A percentile compares a stretch with the other conserved stretches of the same genome.
Evolutionary conservation across 1,139 yeast species (phyloP).

Genomic region (Hanseniaspora uvarum): DNA sequence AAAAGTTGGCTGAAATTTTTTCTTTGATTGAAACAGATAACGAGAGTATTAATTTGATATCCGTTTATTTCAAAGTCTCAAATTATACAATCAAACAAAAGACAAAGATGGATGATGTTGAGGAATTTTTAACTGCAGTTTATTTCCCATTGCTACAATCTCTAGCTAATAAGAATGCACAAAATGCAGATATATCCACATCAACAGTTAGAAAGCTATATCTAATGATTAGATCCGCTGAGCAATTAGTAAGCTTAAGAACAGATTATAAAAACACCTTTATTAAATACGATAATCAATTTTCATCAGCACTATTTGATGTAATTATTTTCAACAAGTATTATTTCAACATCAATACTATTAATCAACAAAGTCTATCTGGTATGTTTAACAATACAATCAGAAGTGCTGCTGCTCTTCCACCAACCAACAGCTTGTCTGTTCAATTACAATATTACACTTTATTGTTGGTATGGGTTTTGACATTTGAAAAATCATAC

Average conservation of each 20-base stretch:
- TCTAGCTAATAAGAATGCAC: not conserved
- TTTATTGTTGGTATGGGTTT: constrained; percentile 70
- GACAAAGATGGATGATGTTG: not conserved
- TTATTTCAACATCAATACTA: not conserved
- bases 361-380: not conserved
- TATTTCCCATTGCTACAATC: constrained; percentile 3
- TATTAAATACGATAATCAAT: constrained; percentile 12
- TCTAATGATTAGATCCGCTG: constrained; percentile 12
- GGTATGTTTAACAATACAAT: constrained; percentile 4
- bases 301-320: constrained; percentile 1
- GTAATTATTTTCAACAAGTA: constrained; percentile 9
- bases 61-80: constrained; percentile 11
- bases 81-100: not conserved
- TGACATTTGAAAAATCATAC: constrained; percentile 58
- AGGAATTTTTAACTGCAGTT: constrained; percentile 4
- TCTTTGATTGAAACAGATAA: constrained; percentile 8
- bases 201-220: constrained; percentile 11
- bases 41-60: not conserved
- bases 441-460: constrained; percentile 79
- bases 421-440: constrained; percentile 33
- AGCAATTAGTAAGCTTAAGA: constrained; percentile 9
- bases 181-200: not conserved
- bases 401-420: constrained; percentile 1
- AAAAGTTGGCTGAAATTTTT: not conserved
- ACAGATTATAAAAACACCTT: constrained; percentile 2